Evolutionary conservation across 2,329 filamentous ascomycete genomes (phyloP).

Genomic region (Nothophaeocryptopus gaeumannii): DNA sequence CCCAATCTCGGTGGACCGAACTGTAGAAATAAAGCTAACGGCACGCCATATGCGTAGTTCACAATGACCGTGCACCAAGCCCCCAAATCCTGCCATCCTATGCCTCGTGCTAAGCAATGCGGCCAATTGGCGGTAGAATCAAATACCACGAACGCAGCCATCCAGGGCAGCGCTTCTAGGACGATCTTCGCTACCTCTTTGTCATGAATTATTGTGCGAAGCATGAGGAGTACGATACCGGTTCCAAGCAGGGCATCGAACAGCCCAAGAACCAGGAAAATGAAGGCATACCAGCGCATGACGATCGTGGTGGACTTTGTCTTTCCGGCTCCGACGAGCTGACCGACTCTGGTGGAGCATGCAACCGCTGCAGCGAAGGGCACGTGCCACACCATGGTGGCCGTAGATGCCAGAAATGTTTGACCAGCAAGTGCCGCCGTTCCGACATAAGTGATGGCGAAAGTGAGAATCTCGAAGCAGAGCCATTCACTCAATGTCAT

Average conservation of each 20-base stretch:
- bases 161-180: conserved; percentile 34
- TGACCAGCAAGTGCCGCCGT: conserved; percentile 27
- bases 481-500: conserved; percentile 31
- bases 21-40: conserved; percentile 36
- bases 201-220: conserved; percentile 36
- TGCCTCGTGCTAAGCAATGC: conserved; percentile 38
- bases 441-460: conserved; percentile 34
- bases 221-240: conserved; percentile 33
- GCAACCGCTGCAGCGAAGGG: conserved; percentile 41
- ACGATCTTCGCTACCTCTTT: conserved; percentile 36
- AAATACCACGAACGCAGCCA: conserved; percentile 40
- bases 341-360: conserved; percentile 40
- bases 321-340: conserved; percentile 39
- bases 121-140: conserved; percentile 38
- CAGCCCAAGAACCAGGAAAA: conserved; percentile 37
- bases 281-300: conserved; percentile 29
- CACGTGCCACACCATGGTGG: conserved; percentile 40
- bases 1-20: conserved; percentile 36
- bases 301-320: conserved; percentile 35
- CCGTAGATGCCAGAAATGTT: conserved; percentile 21
- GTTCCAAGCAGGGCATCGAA: conserved; percentile 36
- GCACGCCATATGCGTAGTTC: conserved; percentile 40
- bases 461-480: conserved; percentile 30
- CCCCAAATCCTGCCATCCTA: conserved; percentile 40
- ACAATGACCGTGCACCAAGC: conserved; percentile 38